Base-by-base conservation (phyloP, 441 rosid genomes). In the Populus hybrid region DNA sequence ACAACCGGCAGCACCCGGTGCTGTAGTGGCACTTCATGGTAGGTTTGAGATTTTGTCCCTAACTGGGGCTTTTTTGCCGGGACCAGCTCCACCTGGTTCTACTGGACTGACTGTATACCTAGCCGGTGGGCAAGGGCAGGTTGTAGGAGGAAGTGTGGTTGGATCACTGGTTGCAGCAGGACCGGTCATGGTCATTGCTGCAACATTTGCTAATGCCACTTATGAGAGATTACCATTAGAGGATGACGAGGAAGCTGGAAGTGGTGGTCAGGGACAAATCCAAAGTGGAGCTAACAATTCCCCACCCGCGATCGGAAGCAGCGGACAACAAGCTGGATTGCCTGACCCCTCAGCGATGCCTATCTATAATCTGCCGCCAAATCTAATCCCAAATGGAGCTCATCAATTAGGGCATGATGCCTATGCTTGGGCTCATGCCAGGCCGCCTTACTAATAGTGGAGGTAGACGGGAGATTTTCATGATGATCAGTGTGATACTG, bases 61-160 rank as follows among this genome's bases (percentile, higher is more conserved):
- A 67, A 87, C 91, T 1, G 98, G 98, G 8, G 86, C 97, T 20
- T 92, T 94, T 73, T 85, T 94, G 24, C 98, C 98, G 0, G 97
- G 97, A 7, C 98, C 98, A 5, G 83, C 98, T 8, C 98, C 98
- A 18, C 95, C 95, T 1, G 98, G 95, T 0, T 83, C 95, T 9
- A 91, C 98, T 0, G 98, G 98, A 16, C 86, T 94, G 50, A 94
- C 98, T 12, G 90, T 94, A n/a, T 94, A 92, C 81, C 71, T 94
- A 16, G 94, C 95, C 0, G 95, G 97, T 0, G 93, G 93, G 8
- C 98, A 93, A 35, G 98, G 98, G 16, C 98, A 93, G 69, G 95
- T 93, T 2, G 89, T 92, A 0, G 98, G 98, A 24, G 98, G 98
- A 18, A 90, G 90, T 72, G 95, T 93, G 3, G 94, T 89, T 11